A percentile compares a stretch with the other conserved stretches of the same genome.
These are phyloP conservation scores for Diaporthe caulivora DNA, from an alignment of 2,329 filamentous ascomycete species.

Conservation along the genomic window DNA sequence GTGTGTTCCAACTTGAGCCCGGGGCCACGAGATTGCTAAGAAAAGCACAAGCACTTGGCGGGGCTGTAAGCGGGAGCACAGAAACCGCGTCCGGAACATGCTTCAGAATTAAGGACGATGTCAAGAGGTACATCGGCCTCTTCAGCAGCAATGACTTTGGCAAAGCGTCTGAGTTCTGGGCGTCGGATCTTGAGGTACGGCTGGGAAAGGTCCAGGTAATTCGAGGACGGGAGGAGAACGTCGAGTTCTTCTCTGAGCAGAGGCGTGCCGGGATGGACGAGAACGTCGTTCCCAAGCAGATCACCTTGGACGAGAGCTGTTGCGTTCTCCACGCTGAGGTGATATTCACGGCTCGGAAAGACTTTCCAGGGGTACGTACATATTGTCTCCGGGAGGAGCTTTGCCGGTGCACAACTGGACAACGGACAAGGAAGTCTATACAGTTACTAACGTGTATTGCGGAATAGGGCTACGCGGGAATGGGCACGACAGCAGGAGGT, in stretches of 20 bases:
- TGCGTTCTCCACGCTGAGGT: slow-evolving; percentile 16
- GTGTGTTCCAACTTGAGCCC: too few relatives aligned
- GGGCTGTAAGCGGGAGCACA: background rate
- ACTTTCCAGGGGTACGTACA: slow-evolving; percentile 16
- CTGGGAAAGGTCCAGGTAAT: background rate
- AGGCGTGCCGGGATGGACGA: background rate
- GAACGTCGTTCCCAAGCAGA: background rate
- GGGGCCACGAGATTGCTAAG: slow-evolving; percentile 1
- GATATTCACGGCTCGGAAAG: background rate
- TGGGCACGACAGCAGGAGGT: background rate
- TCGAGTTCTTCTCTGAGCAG: background rate
- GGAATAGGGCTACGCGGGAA: background rate
- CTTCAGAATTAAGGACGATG: background rate
- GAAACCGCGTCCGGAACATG: background rate
- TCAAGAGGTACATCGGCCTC: background rate
- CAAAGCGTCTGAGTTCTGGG: slow-evolving; percentile 23
- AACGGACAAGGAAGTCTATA: background rate
- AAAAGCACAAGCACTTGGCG: background rate
- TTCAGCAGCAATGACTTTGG: slow-evolving; percentile 11
- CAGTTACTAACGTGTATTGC: background rate
- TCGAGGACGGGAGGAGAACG: background rate
- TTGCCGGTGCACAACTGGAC: too few relatives aligned
- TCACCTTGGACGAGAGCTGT: background rate
- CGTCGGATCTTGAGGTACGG: background rate
- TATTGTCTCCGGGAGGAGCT: too few relatives aligned